Evolutionary conservation across 345 rosid species (phyloP), one percentile per base, ranked within the genome.

Genomic region (Luvunga scandens): DNA sequence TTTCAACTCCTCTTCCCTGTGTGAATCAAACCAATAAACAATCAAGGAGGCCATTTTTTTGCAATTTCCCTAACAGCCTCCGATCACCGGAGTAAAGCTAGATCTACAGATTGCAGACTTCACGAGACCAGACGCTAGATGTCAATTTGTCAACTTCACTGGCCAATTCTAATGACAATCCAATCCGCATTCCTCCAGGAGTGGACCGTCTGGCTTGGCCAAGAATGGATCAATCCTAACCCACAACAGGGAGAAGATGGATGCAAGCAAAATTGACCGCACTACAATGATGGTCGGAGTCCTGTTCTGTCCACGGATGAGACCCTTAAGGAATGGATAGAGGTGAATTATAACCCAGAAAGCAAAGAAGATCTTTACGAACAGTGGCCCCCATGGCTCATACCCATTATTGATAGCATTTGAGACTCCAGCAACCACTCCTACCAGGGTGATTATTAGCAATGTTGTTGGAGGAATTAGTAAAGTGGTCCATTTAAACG

Each of bases 201-300:
- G 28, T 5, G 92, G 92, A 28, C 86, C 93, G 0, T 86, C 81
- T 1, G 89, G 77, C 77, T 84, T 84, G 22, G 89, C 80, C 76
- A 89, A 77, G 81, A 92, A 90, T 1, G 93, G 92, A 75, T 90
- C 88, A 53, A 90, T 75, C 53, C 89, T 78, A 45, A 86, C 91
- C 94, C 97, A 92, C 84, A 90, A 71, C 53, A 89, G 85, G 30
- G 93, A 90, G 82, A 90, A 86, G 81, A 90, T 89, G 22, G 94
- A 89, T 50, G 92, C 91, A 3, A 90, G 88, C 80, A 92, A 80
- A 77, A 89, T 84, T 19, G 97, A 92, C 97, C 97, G 89, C 67
- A 92, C 89, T 39, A 92, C 76, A 62, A 92, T 84, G 56, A 92
- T 89, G 0, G 92, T 89, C 9, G 97, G 92, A 67, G 91, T 88